Conservation (phyloP, 805 yeast species). For the Candida stauntonica region DNA sequence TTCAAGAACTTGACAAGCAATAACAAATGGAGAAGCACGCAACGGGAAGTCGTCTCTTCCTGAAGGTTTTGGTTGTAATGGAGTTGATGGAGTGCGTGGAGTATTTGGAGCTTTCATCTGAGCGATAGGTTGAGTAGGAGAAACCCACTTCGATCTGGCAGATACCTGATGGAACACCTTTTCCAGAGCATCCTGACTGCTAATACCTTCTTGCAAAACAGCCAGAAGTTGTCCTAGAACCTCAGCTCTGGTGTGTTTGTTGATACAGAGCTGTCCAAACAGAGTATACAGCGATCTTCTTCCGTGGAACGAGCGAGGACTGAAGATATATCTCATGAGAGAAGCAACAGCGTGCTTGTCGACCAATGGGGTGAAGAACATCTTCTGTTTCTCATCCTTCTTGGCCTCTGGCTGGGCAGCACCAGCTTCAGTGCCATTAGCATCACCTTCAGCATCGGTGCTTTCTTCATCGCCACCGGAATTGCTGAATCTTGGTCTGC, state of each 20-base stretch:
- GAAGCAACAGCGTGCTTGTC: conserved; percentile 77
- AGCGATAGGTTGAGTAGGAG: neutral
- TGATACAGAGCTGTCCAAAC: conserved; percentile 62
- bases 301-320: conserved; percentile 61
- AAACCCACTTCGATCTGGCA: conserved; percentile 20
- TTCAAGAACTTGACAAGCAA: conserved; percentile 76
- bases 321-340: conserved; percentile 61
- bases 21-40: conserved; percentile 61
- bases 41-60: conserved; percentile 42
- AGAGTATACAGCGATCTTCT: conserved; percentile 64
- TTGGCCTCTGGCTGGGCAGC: conserved; percentile 11
- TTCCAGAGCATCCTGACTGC: conserved; percentile 56
- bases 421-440: conserved; percentile 8
- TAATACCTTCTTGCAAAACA: conserved; percentile 71
- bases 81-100: conserved; percentile 22
- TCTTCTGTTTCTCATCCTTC: conserved; percentile 33
- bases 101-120: conserved; percentile 8
- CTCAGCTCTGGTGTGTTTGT: conserved; percentile 75
- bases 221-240: conserved; percentile 63
- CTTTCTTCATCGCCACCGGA: conserved; percentile 10
- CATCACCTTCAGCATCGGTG: conserved; percentile 1
- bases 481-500: conserved; percentile 36
- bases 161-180: conserved; percentile 55
- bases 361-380: conserved; percentile 59
- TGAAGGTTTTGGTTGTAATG: conserved; percentile 44